A percentile compares a stretch with the other conserved stretches of the same genome.
These are phyloP conservation scores for Podospora fimiseda DNA, from an alignment of 495 filamentous ascomycete genomes.

Conservation along the genomic window DNA sequence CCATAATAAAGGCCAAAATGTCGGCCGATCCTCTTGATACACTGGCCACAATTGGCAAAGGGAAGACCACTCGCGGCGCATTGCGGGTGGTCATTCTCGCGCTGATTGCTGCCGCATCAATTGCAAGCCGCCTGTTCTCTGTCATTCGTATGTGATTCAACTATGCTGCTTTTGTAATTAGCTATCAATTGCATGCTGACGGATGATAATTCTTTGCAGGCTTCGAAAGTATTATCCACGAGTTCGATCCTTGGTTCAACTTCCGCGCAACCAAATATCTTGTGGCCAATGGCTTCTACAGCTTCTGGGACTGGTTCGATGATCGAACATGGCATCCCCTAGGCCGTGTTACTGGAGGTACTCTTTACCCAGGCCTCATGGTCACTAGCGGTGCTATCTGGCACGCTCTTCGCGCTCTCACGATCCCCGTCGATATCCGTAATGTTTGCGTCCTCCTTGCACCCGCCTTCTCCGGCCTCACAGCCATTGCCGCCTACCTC, in stretches of 20 bases:
- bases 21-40: conserved; percentile 32
- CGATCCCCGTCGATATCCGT: conserved; percentile 94
- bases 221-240: conserved; percentile 99
- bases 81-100: conserved; percentile 86
- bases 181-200: not conserved
- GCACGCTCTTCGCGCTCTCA: conserved; percentile 83
- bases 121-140: conserved; percentile 93
- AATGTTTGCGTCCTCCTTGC: conserved; percentile 98
- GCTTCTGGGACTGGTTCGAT: conserved; percentile 99
- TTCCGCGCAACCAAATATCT: conserved; percentile 98
- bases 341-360: conserved; percentile 96
- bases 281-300: conserved; percentile 92
- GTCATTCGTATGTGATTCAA: conserved; percentile 79
- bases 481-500: conserved; percentile 88
- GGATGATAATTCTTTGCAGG: conserved; percentile 43
- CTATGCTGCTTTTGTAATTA: conserved; percentile 2
- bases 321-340: conserved; percentile 99
- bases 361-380: conserved; percentile 97
- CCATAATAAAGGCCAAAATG: conserved; percentile 30
- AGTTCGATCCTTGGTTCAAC: conserved; percentile 99
- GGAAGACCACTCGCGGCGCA: conserved; percentile 71
- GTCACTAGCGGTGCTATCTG: conserved; percentile 97
- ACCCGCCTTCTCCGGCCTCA: conserved; percentile 91
- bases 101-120: conserved; percentile 86
- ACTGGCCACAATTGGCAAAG: conserved; percentile 40